These are phyloP conservation scores for Tephrocybe sp. DNA, from an alignment of 768 basidiomycete genomes.

Conservation along the genomic window DNA sequence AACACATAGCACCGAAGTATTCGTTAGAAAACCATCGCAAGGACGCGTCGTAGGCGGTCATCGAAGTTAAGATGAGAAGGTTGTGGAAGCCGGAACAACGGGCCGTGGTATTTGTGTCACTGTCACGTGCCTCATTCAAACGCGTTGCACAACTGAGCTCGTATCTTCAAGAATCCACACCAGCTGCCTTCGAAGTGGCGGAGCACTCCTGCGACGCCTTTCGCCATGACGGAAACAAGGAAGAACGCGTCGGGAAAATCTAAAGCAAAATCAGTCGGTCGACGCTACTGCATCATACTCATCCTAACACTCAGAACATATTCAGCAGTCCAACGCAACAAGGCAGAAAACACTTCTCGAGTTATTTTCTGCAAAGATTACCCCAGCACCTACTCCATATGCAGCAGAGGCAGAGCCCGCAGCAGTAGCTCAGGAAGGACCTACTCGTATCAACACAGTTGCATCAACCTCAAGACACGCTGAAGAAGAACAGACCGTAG, in stretches of 20 bases:
- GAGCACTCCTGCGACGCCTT: background rate
- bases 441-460: background rate
- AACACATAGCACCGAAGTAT: slow-evolving; percentile 32
- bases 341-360: slow-evolving; percentile 43
- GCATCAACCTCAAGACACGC: background rate
- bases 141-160: too few relatives aligned
- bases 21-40: slow-evolving; percentile 34
- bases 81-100: background rate
- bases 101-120: background rate
- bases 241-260: slow-evolving; percentile 19
- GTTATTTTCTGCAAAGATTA: slow-evolving; percentile 26
- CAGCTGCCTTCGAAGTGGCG: background rate
- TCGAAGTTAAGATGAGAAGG: background rate
- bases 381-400: background rate
- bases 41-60: background rate
- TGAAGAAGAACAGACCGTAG: background rate
- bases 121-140: background rate
- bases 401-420: background rate
- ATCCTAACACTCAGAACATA: slow-evolving; percentile 6
- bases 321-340: slow-evolving; percentile 12
- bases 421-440: background rate
- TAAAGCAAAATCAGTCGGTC: slow-evolving; percentile 26
- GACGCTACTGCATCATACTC: background rate
- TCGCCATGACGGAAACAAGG: slow-evolving; percentile 24
- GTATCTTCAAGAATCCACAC: background rate